These are phyloP conservation scores for Friedmanniomyces simplex DNA, from an alignment of 495 filamentous ascomycete species.

Conservation along the genomic window DNA sequence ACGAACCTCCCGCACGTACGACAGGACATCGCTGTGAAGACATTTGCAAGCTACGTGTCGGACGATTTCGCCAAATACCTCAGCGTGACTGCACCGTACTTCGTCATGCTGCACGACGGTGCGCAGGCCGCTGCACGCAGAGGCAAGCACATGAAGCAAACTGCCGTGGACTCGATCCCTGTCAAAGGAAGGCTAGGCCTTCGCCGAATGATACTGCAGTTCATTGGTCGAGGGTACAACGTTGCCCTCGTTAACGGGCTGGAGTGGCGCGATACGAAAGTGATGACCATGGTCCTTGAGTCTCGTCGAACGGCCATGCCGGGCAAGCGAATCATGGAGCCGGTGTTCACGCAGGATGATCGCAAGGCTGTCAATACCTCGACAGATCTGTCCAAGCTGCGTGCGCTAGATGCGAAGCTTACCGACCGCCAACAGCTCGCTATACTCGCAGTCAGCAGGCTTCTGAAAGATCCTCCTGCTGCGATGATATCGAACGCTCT, in stretches of 20 bases:
- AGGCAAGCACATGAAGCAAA: slow-evolving; percentile 10
- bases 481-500: background rate
- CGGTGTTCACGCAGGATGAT: background rate
- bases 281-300: slow-evolving; percentile 45
- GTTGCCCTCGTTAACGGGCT: slow-evolving; percentile 49
- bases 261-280: slow-evolving; percentile 52
- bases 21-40: slow-evolving; percentile 32
- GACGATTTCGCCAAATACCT: slow-evolving; percentile 46
- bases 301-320: background rate
- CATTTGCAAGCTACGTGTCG: slow-evolving; percentile 39
- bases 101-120: slow-evolving; percentile 62
- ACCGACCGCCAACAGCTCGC: slow-evolving; percentile 9
- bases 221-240: slow-evolving; percentile 42
- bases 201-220: slow-evolving; percentile 40
- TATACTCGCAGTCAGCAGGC: slow-evolving; percentile 1
- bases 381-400: background rate
- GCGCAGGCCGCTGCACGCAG: slow-evolving; percentile 17
- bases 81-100: slow-evolving; percentile 41
- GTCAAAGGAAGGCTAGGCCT: slow-evolving; percentile 15
- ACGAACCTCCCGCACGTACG: slow-evolving; percentile 25
- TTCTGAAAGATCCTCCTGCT: background rate
- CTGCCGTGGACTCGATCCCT: background rate
- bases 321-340: background rate
- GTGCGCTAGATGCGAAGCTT: background rate
- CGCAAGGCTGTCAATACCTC: background rate